Conservation (phyloP, 345 rosid genomes). For the Eucalyptus regnans region DNA sequence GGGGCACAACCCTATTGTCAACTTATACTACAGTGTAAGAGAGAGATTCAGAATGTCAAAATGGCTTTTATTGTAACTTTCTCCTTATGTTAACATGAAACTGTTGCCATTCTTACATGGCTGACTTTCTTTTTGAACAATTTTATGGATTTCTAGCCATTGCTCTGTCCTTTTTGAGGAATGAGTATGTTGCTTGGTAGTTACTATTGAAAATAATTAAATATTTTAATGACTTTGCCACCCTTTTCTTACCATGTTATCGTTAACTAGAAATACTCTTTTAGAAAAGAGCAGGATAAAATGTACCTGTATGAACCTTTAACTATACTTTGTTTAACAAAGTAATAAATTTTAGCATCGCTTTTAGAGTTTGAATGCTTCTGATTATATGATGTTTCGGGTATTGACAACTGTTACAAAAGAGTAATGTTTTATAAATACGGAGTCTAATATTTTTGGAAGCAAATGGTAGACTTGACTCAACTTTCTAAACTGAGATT, state of each 20-base stretch:
- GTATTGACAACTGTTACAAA: background rate
- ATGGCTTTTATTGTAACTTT: background rate
- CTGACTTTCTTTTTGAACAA: background rate
- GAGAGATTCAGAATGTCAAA: background rate
- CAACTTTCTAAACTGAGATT: background rate
- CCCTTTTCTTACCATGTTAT: background rate
- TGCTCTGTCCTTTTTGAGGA: background rate
- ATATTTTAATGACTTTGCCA: too few species aligned
- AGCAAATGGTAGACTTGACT: background rate
- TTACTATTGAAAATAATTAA: too few species aligned
- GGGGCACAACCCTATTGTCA: background rate
- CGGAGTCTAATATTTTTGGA: background rate
- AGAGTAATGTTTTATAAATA: background rate
- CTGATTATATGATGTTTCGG: rapidly evolving
- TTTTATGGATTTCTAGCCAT: background rate
- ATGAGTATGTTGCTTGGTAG: too few species aligned
- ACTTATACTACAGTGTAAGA: background rate
- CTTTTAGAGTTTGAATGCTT: background rate
- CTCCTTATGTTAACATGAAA: too few species aligned
- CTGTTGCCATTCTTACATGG: background rate
- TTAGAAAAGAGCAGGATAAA: background rate
- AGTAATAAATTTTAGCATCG: background rate
- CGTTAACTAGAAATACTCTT: background rate
- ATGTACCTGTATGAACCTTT: background rate
- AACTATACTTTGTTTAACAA: background rate